phyloP scores from a whole-genome alignment of 495 filamentous ascomycete genomes.

The Rhypophila decipiens region DNA sequence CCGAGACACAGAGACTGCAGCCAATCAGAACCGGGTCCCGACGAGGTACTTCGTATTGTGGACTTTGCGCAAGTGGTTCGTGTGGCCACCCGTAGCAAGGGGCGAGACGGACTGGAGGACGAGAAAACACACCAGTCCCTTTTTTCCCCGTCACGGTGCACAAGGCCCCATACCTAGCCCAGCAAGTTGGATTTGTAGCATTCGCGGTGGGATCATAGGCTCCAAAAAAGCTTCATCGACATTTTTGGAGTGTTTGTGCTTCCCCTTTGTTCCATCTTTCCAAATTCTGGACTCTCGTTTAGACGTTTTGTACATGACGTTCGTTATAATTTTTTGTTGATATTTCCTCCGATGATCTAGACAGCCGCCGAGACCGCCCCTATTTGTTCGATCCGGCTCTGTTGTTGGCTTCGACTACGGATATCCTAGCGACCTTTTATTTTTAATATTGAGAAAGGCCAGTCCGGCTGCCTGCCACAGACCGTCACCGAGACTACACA shows the following conservation, averaged over 20 bases:
- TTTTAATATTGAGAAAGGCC: no score
- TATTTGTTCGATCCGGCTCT: no score
- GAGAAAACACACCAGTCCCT: conserved; percentile 23
- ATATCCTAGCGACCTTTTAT: no score
- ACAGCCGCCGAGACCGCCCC: not conserved
- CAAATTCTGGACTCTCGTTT: conserved; percentile 25
- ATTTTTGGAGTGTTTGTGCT: conserved; percentile 1
- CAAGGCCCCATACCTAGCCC: conserved; percentile 11
- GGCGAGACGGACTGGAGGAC: conserved; percentile 2
- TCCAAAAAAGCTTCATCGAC: conserved; percentile 9
- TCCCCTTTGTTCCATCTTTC: conserved; percentile 1
- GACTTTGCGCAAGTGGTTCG: conserved; percentile 12
- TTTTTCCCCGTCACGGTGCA: conserved; percentile 9
- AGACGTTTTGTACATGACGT: conserved; percentile 22
- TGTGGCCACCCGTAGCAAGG: conserved; percentile 23
- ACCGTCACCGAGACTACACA: no score
- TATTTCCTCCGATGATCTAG: conserved; percentile 1
- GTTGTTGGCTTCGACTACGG: no score
- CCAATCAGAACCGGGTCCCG: conserved; percentile 18
- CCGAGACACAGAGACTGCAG: conserved; percentile 3
- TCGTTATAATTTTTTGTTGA: conserved; percentile 20
- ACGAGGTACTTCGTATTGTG: conserved; percentile 22
- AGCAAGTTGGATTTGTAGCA: conserved; percentile 8
- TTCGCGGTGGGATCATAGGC: conserved; percentile 13
- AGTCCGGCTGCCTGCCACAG: no score